phyloP scores from a whole-genome alignment of 129 eudicot genomes.

The Centella asiatica region DNA sequence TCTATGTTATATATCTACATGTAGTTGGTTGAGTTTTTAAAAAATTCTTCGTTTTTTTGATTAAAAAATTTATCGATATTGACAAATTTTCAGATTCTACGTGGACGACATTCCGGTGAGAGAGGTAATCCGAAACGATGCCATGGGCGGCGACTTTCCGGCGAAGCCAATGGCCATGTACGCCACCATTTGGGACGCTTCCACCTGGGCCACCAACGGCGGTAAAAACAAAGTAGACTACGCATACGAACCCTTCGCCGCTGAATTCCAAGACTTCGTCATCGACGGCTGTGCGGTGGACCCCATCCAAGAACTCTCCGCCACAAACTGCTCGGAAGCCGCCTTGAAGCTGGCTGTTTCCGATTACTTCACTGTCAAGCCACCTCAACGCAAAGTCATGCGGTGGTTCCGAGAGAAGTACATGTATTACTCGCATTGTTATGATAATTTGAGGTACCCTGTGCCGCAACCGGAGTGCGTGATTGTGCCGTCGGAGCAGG shows the following conservation, averaged over 20 bases:
- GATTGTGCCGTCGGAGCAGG: slow-evolving; percentile 38
- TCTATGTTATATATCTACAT: too few species aligned
- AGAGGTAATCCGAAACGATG: slow-evolving; percentile 35
- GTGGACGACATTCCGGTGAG: slow-evolving; percentile 76
- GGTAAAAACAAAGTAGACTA: slow-evolving; percentile 65
- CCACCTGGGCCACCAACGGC: slow-evolving; percentile 78
- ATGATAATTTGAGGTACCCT: slow-evolving; percentile 55
- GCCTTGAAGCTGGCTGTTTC: slow-evolving; percentile 31
- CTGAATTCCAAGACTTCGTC: slow-evolving; percentile 59
- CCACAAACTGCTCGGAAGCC: slow-evolving; percentile 45
- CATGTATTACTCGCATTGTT: slow-evolving; percentile 69
- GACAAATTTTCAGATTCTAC: slow-evolving; percentile 43
- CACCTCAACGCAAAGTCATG: slow-evolving; percentile 41
- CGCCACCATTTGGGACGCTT: slow-evolving; percentile 89
- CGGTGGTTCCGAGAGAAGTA: slow-evolving; percentile 47
- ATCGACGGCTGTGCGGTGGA: slow-evolving; percentile 74
- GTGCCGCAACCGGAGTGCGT: slow-evolving; percentile 66
- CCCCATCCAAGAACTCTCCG: slow-evolving; percentile 44
- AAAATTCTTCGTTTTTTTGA: not conserved
- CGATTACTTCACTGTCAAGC: slow-evolving; percentile 41
- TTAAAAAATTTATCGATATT: too few species aligned
- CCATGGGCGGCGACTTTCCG: slow-evolving; percentile 79
- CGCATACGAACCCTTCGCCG: slow-evolving; percentile 50
- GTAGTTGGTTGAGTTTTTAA: too few species aligned
- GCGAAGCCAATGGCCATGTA: slow-evolving; percentile 89